phyloP scores from a whole-genome alignment of 805 yeast species.

The Tetrapisispora nanseiensis region DNA sequence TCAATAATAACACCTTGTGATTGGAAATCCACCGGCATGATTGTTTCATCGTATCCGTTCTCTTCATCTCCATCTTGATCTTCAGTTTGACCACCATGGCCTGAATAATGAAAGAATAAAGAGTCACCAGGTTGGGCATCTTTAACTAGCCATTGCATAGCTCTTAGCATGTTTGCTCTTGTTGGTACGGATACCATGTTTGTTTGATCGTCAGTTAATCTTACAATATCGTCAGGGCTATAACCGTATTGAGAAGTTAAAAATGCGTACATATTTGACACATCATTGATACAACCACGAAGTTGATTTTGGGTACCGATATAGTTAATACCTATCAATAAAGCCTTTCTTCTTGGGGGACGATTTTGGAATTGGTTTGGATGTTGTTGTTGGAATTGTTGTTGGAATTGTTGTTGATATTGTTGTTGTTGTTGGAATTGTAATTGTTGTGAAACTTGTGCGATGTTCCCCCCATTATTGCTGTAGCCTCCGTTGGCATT shows the following conservation, averaged over 20 bases:
- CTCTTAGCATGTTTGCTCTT: conserved; percentile 58
- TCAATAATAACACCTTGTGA: conserved; percentile 59
- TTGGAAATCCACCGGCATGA: conserved; percentile 67
- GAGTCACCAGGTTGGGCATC: conserved; percentile 72
- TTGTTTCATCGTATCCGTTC: conserved; percentile 62
- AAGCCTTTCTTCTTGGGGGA: conserved; percentile 63
- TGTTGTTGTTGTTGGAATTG: conserved; percentile 1
- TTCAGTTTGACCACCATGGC: conserved; percentile 71
- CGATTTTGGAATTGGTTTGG: conserved; percentile 32
- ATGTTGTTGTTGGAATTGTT: conserved; percentile 13
- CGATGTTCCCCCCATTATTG: neutral
- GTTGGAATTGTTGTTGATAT: conserved; percentile 5
- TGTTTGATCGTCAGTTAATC: conserved; percentile 47
- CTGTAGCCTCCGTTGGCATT: neutral
- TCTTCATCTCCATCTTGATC: conserved; percentile 70
- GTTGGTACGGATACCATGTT: conserved; percentile 48
- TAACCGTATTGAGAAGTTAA: conserved; percentile 40
- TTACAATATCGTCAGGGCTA: conserved; percentile 44
- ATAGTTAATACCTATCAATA: conserved; percentile 72
- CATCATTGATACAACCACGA: conserved; percentile 78
- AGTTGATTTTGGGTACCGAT: conserved; percentile 51
- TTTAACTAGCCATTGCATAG: conserved; percentile 72
- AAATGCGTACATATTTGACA: conserved; percentile 40
- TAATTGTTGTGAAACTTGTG: conserved; percentile 12
- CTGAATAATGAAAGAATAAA: conserved; percentile 73